Percentiles rank a stretch among this genome's conserved stretches.
These are phyloP conservation scores for Xylariales sp. DNA, from an alignment of 2,329 filamentous ascomycete genomes.

Conservation along the genomic window DNA sequence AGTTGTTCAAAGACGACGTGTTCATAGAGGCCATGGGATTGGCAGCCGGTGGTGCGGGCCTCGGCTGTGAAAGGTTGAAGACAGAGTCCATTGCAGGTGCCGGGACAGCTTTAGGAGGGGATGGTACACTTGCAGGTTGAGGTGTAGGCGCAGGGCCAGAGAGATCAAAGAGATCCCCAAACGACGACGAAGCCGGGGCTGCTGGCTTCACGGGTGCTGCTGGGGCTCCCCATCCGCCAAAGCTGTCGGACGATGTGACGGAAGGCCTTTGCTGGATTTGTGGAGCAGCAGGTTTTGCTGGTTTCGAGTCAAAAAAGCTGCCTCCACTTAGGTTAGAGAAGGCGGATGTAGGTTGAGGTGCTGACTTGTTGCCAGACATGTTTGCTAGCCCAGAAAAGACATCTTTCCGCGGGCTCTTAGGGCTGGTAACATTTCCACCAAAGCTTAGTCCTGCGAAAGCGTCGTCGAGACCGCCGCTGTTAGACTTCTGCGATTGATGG, in stretches of 20 bases:
- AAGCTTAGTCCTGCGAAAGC: slow-evolving; percentile 73
- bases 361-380: slow-evolving; percentile 33
- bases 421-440: slow-evolving; percentile 38
- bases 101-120: slow-evolving; percentile 36
- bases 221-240: slow-evolving; percentile 55
- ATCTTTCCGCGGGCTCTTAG: slow-evolving; percentile 31
- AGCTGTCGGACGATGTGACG: slow-evolving; percentile 50
- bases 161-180: slow-evolving; percentile 81
- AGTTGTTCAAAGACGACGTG: slow-evolving; percentile 37
- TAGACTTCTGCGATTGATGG: slow-evolving; percentile 44
- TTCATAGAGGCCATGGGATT: slow-evolving; percentile 29
- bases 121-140: slow-evolving; percentile 41
- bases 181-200: slow-evolving; percentile 49
- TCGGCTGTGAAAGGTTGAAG: slow-evolving; percentile 69
- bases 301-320: slow-evolving; percentile 75
- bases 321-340: slow-evolving; percentile 57
- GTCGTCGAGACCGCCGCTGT: slow-evolving; percentile 66
- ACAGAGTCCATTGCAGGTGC: slow-evolving; percentile 54
- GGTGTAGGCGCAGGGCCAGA: slow-evolving; percentile 40
- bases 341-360: slow-evolving; percentile 38
- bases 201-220: slow-evolving; percentile 36
- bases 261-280: slow-evolving; percentile 45
- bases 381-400: slow-evolving; percentile 31
- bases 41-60: slow-evolving; percentile 33
- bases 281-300: slow-evolving; percentile 51